phyloP scores from a whole-genome alignment of 2,329 filamentous ascomycete species.

The Colletotrichum gloeosporioides region DNA sequence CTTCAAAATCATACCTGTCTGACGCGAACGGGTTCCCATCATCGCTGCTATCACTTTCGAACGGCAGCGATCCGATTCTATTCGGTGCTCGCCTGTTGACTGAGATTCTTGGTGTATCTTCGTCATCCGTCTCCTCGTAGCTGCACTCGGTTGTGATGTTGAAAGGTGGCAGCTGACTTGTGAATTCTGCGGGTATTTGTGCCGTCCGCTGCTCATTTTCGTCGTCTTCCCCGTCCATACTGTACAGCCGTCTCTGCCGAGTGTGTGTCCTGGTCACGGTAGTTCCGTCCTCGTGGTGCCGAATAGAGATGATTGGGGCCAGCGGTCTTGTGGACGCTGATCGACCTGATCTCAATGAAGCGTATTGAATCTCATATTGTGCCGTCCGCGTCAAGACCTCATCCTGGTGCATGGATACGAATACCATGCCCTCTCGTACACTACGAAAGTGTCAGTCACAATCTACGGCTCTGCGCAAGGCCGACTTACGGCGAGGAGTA shows the following conservation, averaged over 20 bases:
- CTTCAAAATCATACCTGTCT: slow-evolving; percentile 40
- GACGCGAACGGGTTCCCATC: slow-evolving; percentile 29
- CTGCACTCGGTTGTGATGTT: slow-evolving; percentile 64
- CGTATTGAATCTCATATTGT: slow-evolving; percentile 76
- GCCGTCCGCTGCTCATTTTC: slow-evolving; percentile 52
- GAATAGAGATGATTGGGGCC: slow-evolving; percentile 53
- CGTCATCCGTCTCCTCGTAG: slow-evolving; percentile 59
- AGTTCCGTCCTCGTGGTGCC: slow-evolving; percentile 57
- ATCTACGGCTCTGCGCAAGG: not conserved
- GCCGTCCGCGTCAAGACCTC: slow-evolving; percentile 76
- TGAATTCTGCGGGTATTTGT: slow-evolving; percentile 64
- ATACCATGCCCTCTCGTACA: slow-evolving; percentile 90
- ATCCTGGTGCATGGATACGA: slow-evolving; percentile 84
- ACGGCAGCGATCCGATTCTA: slow-evolving; percentile 59
- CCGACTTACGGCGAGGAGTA: slow-evolving; percentile 86
- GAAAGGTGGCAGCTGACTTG: slow-evolving; percentile 51
- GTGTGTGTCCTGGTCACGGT: slow-evolving; percentile 49
- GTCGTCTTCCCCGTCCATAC: slow-evolving; percentile 47
- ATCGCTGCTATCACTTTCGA: slow-evolving; percentile 55
- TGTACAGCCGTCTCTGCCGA: slow-evolving; percentile 50
- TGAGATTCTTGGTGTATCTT: slow-evolving; percentile 17
- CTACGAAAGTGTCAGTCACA: slow-evolving; percentile 45
- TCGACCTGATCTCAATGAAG: slow-evolving; percentile 30
- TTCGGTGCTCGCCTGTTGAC: slow-evolving; percentile 49
- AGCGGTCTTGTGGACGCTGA: slow-evolving; percentile 21